Base-by-base conservation (phyloP, 177 flowering plant genomes). In the Tripterygium wilfordii region DNA sequence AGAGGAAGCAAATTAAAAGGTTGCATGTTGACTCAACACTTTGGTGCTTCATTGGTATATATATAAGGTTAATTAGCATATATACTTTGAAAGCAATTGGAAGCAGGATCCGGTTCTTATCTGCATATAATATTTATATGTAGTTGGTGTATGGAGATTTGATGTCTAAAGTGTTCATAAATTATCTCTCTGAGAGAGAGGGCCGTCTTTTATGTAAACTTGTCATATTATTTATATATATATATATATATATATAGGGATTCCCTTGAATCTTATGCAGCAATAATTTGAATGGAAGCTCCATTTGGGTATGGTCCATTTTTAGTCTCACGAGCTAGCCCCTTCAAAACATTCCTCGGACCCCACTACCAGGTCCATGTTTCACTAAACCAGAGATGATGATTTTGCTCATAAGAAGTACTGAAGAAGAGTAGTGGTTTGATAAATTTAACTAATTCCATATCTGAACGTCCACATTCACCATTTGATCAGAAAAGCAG, bases 101-200 rank as follows among this genome's bases (percentile, higher is more conserved):
- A 17, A 32, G 32, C 42, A 40, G 69, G 39, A 71, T 71, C 69
- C 45, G 54, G 71, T 67, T 71, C 76, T 71, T 67, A 71, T 63
- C 75, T 60, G 42, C 53, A 58, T 26, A 29, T 4, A 17, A n/a
- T 13, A 18, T 27, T 54, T 47, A 29, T 49, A 37, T 29, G 19
- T 37, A 19, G 47, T 53, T 49, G n/a, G n/a, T n/a, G n/a, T n/a
- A n/a, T 57, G 16, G 36, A 12, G 63, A 59, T 60, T 24, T 60
- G 63, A 66, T 63, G 69, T 64, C 53, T 56, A 67, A 63, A 66
- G 66, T 56, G 44, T 23, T 42, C 39, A 22, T 44, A 43, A 51
- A 54, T 58, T 54, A 55, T 61, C 58, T 57, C 61, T 37, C 48
- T 23, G 19, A 51, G 37, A 40, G 45, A 40, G 42, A n/a, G n/a